Base-by-base conservation (phyloP, 805 yeast species). In the Yarrowia alimentaria region DNA sequence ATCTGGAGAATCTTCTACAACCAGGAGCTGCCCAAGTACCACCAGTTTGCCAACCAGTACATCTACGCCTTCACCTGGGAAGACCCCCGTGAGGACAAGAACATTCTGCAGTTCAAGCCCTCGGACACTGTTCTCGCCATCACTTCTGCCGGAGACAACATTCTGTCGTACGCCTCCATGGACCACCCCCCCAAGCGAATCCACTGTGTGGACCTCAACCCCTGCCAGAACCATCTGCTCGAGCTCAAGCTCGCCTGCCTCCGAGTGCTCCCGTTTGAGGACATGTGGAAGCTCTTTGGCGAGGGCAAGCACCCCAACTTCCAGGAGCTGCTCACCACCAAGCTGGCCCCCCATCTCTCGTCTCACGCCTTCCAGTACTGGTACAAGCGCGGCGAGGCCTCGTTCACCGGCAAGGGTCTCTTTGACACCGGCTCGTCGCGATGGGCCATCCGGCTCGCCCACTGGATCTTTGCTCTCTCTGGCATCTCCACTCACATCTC, bases 61-160 rank as follows among this genome's bases (percentile, higher is more conserved):
- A 86, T 85, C 54, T 86, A 85, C 62, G 90, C 94, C 4, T 85
- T 85, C 66, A 85, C 94, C 6, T 85, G 95, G 95, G 95, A 85
- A 66, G 95, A 86, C 62, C 94, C 94, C 22, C 74, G 83, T 52
- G 93, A 84, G 67, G 95, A 85, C 68, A 77, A 78, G 54, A 73
- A 73, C 43, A 81, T 85, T 52, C 71, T 85, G 58, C 75, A 80
- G 34, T 70, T 85, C 59, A 69, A 72, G 24, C 66, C 79, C 11
- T 73, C 75, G 22, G 95, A 86, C 61, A 82, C 87, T 1, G 85
- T 85, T 3, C 72, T 85, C 58, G 90, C 91, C 17, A 85, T 85
- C 52, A 85, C 94, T 4, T 84, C 91, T 33, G 95, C 94, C 5
- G 93, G 93, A 57, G 95, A 85, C 67, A 85, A 86, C 62, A 72